These are phyloP conservation scores for Populus alba DNA, from an alignment of 345 rosid species.

Conservation along the genomic window DNA sequence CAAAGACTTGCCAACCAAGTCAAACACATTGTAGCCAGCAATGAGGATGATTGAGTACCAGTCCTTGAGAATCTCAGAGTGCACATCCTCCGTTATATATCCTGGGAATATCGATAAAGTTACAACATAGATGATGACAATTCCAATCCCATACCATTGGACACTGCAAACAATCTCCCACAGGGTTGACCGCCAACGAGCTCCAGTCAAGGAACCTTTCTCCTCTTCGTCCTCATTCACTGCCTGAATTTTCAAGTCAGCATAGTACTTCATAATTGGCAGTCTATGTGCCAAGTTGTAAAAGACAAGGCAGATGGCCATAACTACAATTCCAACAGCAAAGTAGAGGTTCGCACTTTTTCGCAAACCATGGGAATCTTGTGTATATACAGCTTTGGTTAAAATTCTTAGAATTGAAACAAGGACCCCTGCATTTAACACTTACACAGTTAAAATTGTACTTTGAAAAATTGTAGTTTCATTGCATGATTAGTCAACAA, in stretches of 20 bases:
- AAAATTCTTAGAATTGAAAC: constrained; percentile 73
- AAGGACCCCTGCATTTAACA: constrained; percentile 69
- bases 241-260: constrained; percentile 57
- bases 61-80: constrained; percentile 68
- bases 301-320: constrained; percentile 63
- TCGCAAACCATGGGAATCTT: constrained; percentile 67
- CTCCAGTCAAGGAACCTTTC: constrained; percentile 50
- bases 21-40: constrained; percentile 77
- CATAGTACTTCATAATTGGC: constrained; percentile 73
- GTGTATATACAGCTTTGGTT: constrained; percentile 75
- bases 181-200: constrained; percentile 60
- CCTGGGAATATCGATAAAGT: constrained; percentile 92
- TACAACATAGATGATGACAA: constrained; percentile 59
- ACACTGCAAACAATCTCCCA: constrained; percentile 56
- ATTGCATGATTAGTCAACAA: not conserved
- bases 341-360: constrained; percentile 83
- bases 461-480: not conserved
- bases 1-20: constrained; percentile 79
- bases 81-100: constrained; percentile 84
- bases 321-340: constrained; percentile 61
- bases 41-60: constrained; percentile 84
- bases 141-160: constrained; percentile 78
- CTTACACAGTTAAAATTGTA: not conserved
- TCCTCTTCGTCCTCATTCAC: constrained; percentile 47
- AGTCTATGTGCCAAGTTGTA: constrained; percentile 72